A percentile compares a stretch with the other conserved stretches of the same genome.
Evolutionary conservation across 257 asterid species (phyloP).

Genomic region (Solanum chilense): DNA sequence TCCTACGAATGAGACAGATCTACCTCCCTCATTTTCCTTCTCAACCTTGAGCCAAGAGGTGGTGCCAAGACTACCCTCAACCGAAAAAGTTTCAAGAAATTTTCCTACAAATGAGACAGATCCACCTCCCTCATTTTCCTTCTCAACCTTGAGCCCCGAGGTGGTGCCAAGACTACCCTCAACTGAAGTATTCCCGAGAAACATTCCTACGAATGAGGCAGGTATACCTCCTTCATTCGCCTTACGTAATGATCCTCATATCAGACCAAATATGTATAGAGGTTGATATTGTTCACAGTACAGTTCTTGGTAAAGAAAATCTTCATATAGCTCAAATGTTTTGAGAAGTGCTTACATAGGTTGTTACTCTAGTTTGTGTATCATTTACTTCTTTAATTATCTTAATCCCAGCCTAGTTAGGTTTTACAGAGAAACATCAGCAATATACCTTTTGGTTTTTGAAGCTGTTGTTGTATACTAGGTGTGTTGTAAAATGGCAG

Average conservation of each 20-base stretch:
- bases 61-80: constrained; percentile 16
- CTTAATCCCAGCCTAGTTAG: background rate
- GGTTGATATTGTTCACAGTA: constrained; percentile 8
- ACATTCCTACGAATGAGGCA: background rate
- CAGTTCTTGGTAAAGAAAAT: background rate
- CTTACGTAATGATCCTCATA: constrained; percentile 15
- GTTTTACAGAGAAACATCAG: background rate
- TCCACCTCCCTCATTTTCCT: constrained; percentile 23
- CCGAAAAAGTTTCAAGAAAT: constrained; percentile 12
- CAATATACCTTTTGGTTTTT: background rate
- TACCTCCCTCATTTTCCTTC: constrained; percentile 32
- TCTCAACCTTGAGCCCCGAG: constrained; percentile 29
- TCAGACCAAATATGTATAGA: constrained; percentile 30
- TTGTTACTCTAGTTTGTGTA: background rate
- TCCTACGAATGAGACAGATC: constrained; percentile 19
- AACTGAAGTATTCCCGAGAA: constrained; percentile 13
- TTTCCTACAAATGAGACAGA: constrained; percentile 3
- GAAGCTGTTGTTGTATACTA: background rate
- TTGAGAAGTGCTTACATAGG: background rate
- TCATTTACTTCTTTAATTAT: background rate
- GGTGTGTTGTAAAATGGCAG: background rate
- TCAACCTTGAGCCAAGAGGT: constrained; percentile 24
- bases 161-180: constrained; percentile 14
- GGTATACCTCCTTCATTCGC: constrained; percentile 25
- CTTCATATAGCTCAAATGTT: background rate